These are phyloP conservation scores for Candida nitratophila DNA, from an alignment of 805 yeast genomes.

Conservation along the genomic window DNA sequence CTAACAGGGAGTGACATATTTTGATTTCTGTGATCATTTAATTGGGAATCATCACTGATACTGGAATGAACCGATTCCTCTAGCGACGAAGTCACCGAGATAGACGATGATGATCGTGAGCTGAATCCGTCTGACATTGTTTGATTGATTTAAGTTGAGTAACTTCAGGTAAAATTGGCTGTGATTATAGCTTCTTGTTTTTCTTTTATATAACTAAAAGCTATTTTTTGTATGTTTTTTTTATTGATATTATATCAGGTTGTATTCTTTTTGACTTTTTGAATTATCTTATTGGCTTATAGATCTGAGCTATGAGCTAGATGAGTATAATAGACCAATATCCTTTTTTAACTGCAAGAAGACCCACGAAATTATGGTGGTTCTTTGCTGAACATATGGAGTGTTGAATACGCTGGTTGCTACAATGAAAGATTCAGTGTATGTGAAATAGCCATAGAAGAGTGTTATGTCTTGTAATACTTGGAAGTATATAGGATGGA, in stretches of 20 bases:
- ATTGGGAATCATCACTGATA: conserved; percentile 27
- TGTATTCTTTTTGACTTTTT: too few species aligned
- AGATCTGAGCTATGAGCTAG: too few species aligned
- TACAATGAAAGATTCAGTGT: neutral
- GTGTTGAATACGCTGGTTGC: neutral
- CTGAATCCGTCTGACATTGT: conserved; percentile 6
- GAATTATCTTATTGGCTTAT: too few species aligned
- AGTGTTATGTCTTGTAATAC: too few species aligned
- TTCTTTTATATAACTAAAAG: too few species aligned
- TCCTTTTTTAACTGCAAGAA: neutral
- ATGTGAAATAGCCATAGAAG: too few species aligned
- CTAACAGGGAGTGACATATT: conserved; percentile 26
- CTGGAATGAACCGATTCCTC: conserved; percentile 26
- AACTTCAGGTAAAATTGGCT: too few species aligned
- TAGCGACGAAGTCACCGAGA: conserved; percentile 21
- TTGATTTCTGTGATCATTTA: conserved; percentile 30
- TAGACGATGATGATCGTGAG: conserved; percentile 11
- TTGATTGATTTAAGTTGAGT: too few species aligned
- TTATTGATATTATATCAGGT: too few species aligned
- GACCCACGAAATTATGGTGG: conserved; percentile 6
- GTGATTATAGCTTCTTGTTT: too few species aligned
- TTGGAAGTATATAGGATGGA: too few species aligned
- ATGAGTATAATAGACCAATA: neutral
- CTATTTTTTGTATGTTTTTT: too few species aligned
- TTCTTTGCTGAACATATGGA: conserved; percentile 3